phyloP scores from a whole-genome alignment of 2,329 filamentous ascomycete species.

The Fusarium annulatum region DNA sequence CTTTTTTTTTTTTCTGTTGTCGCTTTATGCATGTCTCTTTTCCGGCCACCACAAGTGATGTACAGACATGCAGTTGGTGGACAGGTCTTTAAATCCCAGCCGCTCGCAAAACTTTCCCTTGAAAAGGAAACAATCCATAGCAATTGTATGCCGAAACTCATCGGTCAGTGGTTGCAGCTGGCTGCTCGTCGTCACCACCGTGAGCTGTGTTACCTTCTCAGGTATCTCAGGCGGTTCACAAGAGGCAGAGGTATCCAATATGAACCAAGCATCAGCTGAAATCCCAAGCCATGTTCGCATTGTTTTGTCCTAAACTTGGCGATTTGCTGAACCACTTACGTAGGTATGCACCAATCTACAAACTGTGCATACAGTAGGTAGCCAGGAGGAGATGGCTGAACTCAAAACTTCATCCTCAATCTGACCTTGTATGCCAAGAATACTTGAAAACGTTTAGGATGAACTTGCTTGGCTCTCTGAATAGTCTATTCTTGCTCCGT shows the following conservation, averaged over 20 bases:
- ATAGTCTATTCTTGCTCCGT: background rate
- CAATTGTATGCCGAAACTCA: background rate
- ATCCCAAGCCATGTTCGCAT: background rate
- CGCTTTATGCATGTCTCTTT: background rate
- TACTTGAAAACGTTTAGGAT: background rate
- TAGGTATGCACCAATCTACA: background rate
- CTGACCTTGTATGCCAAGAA: background rate
- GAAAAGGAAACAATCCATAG: background rate
- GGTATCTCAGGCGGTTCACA: background rate
- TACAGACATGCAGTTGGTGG: background rate
- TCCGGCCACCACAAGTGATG: background rate
- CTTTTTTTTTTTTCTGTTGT: conserved; percentile 15
- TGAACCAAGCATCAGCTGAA: background rate
- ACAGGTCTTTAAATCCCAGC: conserved; percentile 11
- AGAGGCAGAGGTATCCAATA: background rate
- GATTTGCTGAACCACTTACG: background rate
- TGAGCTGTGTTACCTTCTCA: background rate
- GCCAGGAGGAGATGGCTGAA: background rate
- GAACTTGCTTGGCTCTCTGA: background rate
- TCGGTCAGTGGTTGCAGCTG: conserved; percentile 13
- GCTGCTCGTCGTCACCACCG: conserved; percentile 18
- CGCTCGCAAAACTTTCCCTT: conserved; percentile 14
- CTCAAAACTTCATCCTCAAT: background rate
- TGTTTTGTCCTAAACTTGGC: background rate
- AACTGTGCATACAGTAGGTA: background rate